Conservation (phyloP, 2,329 filamentous ascomycete genomes). For the Gnomoniopsis smithogilvyi region DNA sequence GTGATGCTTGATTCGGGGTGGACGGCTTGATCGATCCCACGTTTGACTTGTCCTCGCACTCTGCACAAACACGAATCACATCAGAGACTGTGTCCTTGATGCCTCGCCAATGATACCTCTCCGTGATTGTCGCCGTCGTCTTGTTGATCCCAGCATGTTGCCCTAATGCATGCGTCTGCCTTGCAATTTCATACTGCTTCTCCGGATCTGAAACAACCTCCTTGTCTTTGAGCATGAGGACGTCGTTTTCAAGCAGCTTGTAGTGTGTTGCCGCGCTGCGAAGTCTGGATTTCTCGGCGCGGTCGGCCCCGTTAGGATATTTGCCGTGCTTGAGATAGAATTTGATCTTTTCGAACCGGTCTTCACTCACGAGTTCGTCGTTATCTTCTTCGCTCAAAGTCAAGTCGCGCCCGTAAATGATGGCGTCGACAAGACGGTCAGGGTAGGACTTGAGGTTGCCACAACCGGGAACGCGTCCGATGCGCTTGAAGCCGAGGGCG, state of each 20-base stretch:
- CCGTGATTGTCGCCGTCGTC: conserved; percentile 89
- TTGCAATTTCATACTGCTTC: conserved; percentile 85
- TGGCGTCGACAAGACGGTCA: conserved; percentile 67
- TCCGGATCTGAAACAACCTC: conserved; percentile 91
- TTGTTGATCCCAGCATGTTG: conserved; percentile 96
- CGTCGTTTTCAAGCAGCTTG: conserved; percentile 72
- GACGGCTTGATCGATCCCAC: conserved; percentile 6
- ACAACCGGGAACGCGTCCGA: conserved; percentile 74
- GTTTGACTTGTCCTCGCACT: conserved; percentile 77
- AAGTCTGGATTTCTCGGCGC: conserved; percentile 91
- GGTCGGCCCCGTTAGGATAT: conserved; percentile 89
- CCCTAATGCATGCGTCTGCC: conserved; percentile 63
- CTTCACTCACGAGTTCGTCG: conserved; percentile 86
- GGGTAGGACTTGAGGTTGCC: conserved; percentile 68
- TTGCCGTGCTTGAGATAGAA: conserved; percentile 94
- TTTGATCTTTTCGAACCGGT: conserved; percentile 97
- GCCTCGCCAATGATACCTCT: conserved; percentile 94
- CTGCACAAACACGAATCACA: conserved; percentile 85
- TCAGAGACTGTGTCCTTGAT: conserved; percentile 97
- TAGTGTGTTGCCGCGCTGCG: conserved; percentile 94
- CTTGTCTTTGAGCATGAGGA: conserved; percentile 95
- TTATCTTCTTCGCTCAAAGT: conserved; percentile 46
- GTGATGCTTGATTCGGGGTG: conserved; percentile 11
- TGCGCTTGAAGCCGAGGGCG: conserved; percentile 85
- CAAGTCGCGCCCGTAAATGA: conserved; percentile 71